Evolutionary conservation across 2,329 filamentous ascomycete species (phyloP).

Genomic region (Amauroascus niger): DNA sequence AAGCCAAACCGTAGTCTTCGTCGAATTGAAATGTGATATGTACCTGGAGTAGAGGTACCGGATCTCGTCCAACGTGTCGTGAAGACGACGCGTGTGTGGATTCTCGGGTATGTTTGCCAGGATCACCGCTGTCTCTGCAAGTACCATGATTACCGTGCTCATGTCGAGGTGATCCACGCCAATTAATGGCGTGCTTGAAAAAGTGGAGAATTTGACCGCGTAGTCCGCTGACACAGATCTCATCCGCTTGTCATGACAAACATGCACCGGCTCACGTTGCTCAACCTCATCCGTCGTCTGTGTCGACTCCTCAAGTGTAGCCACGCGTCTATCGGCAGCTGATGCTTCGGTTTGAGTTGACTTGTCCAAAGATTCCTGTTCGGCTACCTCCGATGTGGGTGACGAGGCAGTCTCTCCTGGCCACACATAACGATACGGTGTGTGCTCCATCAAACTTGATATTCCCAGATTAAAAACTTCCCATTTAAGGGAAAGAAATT

Average conservation of each 20-base stretch:
- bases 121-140: background rate
- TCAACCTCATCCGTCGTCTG: background rate
- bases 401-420: background rate
- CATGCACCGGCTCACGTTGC: background rate
- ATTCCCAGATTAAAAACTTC: background rate
- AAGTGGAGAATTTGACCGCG: background rate
- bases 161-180: conserved; percentile 1
- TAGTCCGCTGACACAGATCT: conserved; percentile 1
- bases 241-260: background rate
- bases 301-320: background rate
- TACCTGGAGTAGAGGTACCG: conserved; percentile 3
- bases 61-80: background rate
- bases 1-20: background rate
- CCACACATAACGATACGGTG: no score
- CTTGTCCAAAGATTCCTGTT: background rate
- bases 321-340: background rate
- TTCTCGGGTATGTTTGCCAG: conserved; percentile 5
- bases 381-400: background rate
- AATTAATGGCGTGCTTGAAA: background rate
- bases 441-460: background rate
- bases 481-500: background rate
- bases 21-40: background rate
- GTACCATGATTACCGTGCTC: background rate
- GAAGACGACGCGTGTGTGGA: background rate
- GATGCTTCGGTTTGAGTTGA: background rate